A percentile compares a stretch with the other conserved stretches of the same genome.
Evolutionary conservation across 2,329 filamentous ascomycete genomes (phyloP).

Genomic region (Rutstroemia sp.): DNA sequence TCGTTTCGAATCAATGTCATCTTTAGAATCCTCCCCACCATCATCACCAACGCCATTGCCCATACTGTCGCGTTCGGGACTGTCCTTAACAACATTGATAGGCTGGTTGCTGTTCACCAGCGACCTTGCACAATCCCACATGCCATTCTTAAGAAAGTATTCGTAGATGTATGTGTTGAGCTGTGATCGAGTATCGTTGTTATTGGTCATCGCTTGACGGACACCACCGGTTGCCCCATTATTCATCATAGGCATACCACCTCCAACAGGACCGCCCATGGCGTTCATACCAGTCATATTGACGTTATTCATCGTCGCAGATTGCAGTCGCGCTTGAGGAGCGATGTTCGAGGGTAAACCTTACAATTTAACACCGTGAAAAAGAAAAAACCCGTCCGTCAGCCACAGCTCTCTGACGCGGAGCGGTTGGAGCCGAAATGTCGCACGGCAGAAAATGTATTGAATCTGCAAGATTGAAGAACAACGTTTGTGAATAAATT

Average conservation of each 20-base stretch:
- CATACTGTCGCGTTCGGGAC: constrained; percentile 60
- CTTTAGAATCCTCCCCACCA: constrained; percentile 71
- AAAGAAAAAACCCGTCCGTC: constrained; percentile 15
- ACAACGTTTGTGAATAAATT: not conserved
- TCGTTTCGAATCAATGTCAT: constrained; percentile 65
- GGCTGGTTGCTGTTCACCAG: constrained; percentile 60
- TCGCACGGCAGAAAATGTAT: constrained; percentile 3
- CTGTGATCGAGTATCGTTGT: constrained; percentile 40
- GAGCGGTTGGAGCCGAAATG: constrained; percentile 21
- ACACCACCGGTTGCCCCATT: constrained; percentile 36
- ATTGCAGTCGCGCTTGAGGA: constrained; percentile 20
- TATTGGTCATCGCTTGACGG: constrained; percentile 25
- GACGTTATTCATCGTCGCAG: constrained; percentile 30
- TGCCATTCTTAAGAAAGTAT: constrained; percentile 79
- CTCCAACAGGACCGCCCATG: constrained; percentile 59
- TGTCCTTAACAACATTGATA: constrained; percentile 60
- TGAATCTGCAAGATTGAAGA: not conserved
- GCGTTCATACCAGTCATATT: constrained; percentile 60
- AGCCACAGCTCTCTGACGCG: constrained; percentile 26
- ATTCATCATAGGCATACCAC: constrained; percentile 53
- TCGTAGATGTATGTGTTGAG: constrained; percentile 89
- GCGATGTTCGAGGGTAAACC: constrained; percentile 9
- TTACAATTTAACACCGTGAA: constrained; percentile 15
- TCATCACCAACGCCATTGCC: constrained; percentile 66
- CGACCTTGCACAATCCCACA: constrained; percentile 75